Base-by-base conservation (phyloP, 305 asterid genomes). In the Lippia alba region DNA sequence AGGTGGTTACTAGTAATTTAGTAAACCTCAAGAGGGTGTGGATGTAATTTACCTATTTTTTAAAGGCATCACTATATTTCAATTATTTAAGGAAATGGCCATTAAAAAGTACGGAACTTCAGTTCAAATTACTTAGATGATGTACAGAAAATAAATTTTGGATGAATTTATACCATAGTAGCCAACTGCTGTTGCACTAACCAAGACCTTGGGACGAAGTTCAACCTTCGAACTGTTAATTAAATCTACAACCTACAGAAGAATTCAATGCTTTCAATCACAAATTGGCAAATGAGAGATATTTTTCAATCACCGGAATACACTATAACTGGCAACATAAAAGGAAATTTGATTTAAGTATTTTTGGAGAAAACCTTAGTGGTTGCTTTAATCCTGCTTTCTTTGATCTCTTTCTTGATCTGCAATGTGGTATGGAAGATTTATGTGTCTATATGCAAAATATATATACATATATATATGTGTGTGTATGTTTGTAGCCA, bases 181-280 rank as follows among this genome's bases (percentile, higher is more conserved):
- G 66, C 98, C 98, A 58, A 91, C 86, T 12, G 98, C 98, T 50
- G 96, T 86, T 74, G 97, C 97, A 81, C 96, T 91, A 49, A 93
- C 69, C 77, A 93, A 80, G 81, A 91, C 96, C 80, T 69, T 81
- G 73, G 98, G 98, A 50, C 94, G 85, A 66, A 65, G 74, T 48
- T 82, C 91, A 50, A 69, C 87, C 61, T 63, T 75, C 44, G 89
- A 72, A 74, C 70, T 74, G 78, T 93, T 89, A 70, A 93, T 91
- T 56, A 85, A 50, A 63, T 91, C 90, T 46, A 93, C 96, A 24
- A 89, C 96, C 97, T 90, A 64, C 74, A 77, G 56, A 24, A 77
- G 51, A 24, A 9, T 15, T 45, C 3, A 71, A 64, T 8, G 64
- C 64, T 55, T 59, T 44, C 61, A 33, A 55, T 2, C 39, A 46